Evolutionary conservation across 129 eudicot genomes (phyloP).

Genomic region (Flaveria sonorensis): DNA sequence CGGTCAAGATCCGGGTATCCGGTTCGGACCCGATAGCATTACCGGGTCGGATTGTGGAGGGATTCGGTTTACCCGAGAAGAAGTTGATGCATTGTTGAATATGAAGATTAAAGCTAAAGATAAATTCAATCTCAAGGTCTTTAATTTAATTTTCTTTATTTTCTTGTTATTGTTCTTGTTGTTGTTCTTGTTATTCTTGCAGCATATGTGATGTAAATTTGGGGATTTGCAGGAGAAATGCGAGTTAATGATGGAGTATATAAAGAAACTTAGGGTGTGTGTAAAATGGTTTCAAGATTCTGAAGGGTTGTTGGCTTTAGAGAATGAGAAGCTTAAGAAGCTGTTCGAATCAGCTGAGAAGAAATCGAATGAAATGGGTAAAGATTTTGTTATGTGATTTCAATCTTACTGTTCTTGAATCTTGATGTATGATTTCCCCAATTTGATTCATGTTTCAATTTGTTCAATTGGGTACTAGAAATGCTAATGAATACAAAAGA

Average conservation of each 20-base stretch:
- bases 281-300: slow-evolving; percentile 79
- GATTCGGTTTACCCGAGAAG: slow-evolving; percentile 68
- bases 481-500: slow-evolving; percentile 67
- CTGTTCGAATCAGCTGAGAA: slow-evolving; percentile 70
- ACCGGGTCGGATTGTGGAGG: slow-evolving; percentile 63
- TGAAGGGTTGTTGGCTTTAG: slow-evolving; percentile 54
- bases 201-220: not conserved
- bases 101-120: slow-evolving; percentile 83
- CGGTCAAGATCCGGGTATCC: slow-evolving; percentile 63
- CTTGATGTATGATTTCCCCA: not conserved
- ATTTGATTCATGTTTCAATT: not conserved
- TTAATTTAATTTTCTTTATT: not conserved
- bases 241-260: slow-evolving; percentile 73
- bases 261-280: slow-evolving; percentile 74
- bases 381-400: not conserved
- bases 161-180: not conserved
- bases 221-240: slow-evolving; percentile 67
- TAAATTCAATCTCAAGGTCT: slow-evolving; percentile 72
- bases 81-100: slow-evolving; percentile 75
- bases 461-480: slow-evolving; percentile 44
- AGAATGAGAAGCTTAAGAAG: slow-evolving; percentile 62
- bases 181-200: not conserved
- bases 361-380: slow-evolving; percentile 84
- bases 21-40: slow-evolving; percentile 62
- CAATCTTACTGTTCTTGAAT: not conserved